phyloP scores from a whole-genome alignment of 495 filamentous ascomycete genomes.

The Parachaetomium inaequale region DNA sequence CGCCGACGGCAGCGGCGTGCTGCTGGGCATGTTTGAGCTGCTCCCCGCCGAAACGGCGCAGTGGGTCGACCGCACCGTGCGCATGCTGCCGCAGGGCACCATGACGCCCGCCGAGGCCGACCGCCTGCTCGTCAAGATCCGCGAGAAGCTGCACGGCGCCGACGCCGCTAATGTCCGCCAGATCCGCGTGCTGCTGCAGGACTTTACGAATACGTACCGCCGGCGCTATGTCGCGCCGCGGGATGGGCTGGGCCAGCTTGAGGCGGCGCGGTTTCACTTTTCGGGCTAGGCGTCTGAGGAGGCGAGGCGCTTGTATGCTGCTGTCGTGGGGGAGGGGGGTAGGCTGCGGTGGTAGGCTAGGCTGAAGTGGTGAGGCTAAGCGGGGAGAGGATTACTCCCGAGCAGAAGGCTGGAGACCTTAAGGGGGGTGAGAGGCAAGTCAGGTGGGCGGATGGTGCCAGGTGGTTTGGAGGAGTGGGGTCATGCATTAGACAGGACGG shows the following conservation, averaged over 20 bases:
- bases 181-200: slow-evolving; percentile 82
- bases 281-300: slow-evolving; percentile 44
- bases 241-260: slow-evolving; percentile 80
- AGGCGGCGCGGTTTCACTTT: slow-evolving; percentile 83
- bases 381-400: no score
- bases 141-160: slow-evolving; percentile 61
- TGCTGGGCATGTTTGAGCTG: slow-evolving; percentile 83
- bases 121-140: slow-evolving; percentile 62
- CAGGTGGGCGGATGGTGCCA: neutral
- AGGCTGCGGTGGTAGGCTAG: neutral
- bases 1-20: slow-evolving; percentile 85
- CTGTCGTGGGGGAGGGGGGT: neutral
- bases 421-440: no score
- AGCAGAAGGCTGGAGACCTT: no score
- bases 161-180: slow-evolving; percentile 62
- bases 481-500: slow-evolving; percentile 5
- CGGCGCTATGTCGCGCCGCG: slow-evolving; percentile 91
- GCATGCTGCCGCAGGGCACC: slow-evolving; percentile 76
- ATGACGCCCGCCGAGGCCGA: slow-evolving; percentile 61
- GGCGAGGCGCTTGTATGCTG: neutral
- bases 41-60: slow-evolving; percentile 69
- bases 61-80: slow-evolving; percentile 80
- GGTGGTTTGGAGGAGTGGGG: neutral
- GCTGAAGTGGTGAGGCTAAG: no score
- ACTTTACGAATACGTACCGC: slow-evolving; percentile 93